phyloP scores from a whole-genome alignment of 1,139 yeast species.

The Taphrina confusa region DNA sequence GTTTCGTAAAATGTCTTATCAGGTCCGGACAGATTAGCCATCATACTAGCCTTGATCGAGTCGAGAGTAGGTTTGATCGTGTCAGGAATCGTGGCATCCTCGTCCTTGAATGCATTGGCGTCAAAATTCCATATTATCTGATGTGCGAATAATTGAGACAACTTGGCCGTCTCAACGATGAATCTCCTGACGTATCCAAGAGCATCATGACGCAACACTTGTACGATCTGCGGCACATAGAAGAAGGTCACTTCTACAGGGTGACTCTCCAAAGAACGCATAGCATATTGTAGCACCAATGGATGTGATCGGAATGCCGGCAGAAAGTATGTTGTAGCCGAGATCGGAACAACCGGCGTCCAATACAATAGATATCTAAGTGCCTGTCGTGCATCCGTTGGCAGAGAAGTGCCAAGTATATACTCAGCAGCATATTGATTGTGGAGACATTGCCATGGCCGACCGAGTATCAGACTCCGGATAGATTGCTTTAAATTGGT shows the following conservation, averaged over 20 bases:
- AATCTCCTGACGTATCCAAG: slow-evolving; percentile 85
- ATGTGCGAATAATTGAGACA: slow-evolving; percentile 89
- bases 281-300: slow-evolving; percentile 75
- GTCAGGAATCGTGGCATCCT: slow-evolving; percentile 76
- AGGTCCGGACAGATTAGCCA: slow-evolving; percentile 57
- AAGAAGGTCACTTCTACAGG: slow-evolving; percentile 89
- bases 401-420: slow-evolving; percentile 49
- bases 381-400: slow-evolving; percentile 40
- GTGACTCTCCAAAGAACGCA: slow-evolving; percentile 85
- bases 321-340: slow-evolving; percentile 78
- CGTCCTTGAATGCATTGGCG: slow-evolving; percentile 90
- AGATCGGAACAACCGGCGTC: slow-evolving; percentile 78
- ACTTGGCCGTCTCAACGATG: slow-evolving; percentile 87
- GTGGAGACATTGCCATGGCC: slow-evolving; percentile 64
- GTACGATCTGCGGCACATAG: slow-evolving; percentile 97
- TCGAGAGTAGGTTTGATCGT: slow-evolving; percentile 80
- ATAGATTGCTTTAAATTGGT: slow-evolving; percentile 50
- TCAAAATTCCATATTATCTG: slow-evolving; percentile 98
- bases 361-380: slow-evolving; percentile 58
- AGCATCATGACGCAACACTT: slow-evolving; percentile 76
- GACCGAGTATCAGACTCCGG: slow-evolving; percentile 53
- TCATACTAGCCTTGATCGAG: slow-evolving; percentile 67
- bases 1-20: slow-evolving; percentile 71
- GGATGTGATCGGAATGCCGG: slow-evolving; percentile 74
- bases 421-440: slow-evolving; percentile 68